Percentiles rank a stretch among this genome's conserved stretches.
Conservation (phyloP, 352 stramenopile species). For the Pythium dissotocum region DNA sequence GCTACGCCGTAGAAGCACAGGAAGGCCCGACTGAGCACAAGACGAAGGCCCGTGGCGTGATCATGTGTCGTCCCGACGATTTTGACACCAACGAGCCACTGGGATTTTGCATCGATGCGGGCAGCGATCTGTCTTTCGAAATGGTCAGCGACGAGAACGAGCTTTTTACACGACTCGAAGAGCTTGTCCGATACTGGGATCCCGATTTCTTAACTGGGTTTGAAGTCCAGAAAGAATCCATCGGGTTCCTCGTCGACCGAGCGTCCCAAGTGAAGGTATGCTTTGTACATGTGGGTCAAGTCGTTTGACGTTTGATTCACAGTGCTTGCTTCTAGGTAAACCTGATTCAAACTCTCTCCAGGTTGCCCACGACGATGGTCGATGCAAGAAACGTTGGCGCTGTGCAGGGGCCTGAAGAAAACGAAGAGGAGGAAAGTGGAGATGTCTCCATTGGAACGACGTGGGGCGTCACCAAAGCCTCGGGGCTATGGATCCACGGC, state of each 20-base stretch:
- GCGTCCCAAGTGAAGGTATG: constrained; percentile 27
- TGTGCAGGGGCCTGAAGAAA: constrained; percentile 25
- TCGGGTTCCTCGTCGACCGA: constrained; percentile 26
- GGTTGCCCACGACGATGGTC: constrained; percentile 29
- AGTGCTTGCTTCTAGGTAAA: constrained; percentile 17
- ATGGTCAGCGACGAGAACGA: constrained; percentile 34
- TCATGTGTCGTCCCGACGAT: constrained; percentile 42
- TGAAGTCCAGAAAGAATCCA: constrained; percentile 28
- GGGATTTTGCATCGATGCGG: constrained; percentile 26
- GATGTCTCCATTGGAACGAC: constrained; percentile 60
- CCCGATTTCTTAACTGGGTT: constrained; percentile 29
- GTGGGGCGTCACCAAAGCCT: constrained; percentile 81
- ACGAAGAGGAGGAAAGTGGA: constrained; percentile 31
- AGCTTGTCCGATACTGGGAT: constrained; percentile 27
- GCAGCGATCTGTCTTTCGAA: constrained; percentile 20
- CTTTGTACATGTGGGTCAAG: not conserved
- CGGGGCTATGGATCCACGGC: constrained; percentile 88
- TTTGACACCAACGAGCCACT: constrained; percentile 2
- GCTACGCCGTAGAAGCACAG: constrained; percentile 74
- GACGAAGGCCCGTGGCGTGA: constrained; percentile 50
- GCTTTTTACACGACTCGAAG: constrained; percentile 20
- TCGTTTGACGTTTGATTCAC: not conserved
- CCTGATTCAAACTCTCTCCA: constrained; percentile 37
- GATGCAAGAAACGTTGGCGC: constrained; percentile 30
- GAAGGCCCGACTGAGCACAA: constrained; percentile 58